phyloP scores from a whole-genome alignment of 306 rosid genomes.

The Lathyrus aphaca region DNA sequence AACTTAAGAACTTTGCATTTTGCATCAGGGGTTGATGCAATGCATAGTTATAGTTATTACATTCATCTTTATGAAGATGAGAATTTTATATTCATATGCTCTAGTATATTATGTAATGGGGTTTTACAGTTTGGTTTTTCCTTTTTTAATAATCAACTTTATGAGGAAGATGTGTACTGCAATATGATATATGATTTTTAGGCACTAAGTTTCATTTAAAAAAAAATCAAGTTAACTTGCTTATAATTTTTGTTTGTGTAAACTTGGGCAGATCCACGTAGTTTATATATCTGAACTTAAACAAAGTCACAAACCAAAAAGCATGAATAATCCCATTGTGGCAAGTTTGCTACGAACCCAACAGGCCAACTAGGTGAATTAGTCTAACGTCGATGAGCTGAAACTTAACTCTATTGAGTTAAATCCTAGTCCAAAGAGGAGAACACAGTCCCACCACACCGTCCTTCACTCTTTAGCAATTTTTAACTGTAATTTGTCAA shows the following conservation, averaged over 20 bases:
- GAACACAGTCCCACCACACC: not conserved
- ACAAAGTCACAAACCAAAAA: not conserved
- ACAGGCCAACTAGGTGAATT: not conserved
- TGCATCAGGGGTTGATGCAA: not conserved
- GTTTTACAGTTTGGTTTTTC: no score
- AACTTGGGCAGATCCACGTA: not conserved
- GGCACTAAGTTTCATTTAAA: no score
- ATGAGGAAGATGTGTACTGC: no score
- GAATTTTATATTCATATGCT: no score
- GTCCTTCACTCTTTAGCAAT: not conserved
- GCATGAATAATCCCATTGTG: not conserved
- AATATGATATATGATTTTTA: no score
- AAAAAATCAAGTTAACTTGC: not conserved
- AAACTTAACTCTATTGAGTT: not conserved
- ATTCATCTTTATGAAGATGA: not conserved
- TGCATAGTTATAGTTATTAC: constrained; percentile 11
- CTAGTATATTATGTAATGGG: no score
- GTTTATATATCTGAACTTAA: no score
- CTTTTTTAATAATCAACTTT: no score
- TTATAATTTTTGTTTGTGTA: not conserved
- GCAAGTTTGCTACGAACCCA: not conserved
- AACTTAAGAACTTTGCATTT: constrained; percentile 16
- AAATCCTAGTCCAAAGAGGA: not conserved
- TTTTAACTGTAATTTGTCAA: not conserved
- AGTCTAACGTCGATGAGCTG: not conserved